Conservation (phyloP, 2,329 filamentous ascomycete species). For the Fusarium ambrosium region DNA sequence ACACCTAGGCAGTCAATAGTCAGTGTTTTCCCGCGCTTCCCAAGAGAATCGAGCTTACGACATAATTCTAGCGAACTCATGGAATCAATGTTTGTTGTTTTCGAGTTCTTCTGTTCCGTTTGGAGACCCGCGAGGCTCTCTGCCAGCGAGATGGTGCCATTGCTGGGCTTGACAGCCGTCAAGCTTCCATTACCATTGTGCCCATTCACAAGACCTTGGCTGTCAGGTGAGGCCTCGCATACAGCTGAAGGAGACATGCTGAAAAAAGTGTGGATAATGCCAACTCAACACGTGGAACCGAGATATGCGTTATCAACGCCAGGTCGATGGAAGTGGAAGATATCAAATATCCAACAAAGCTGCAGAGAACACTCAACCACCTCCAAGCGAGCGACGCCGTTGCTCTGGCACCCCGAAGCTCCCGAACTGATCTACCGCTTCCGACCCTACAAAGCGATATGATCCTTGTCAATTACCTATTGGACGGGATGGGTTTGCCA, state of each 20-base stretch:
- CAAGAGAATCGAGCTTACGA: not conserved
- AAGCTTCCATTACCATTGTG: not conserved
- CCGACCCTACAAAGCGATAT: not conserved
- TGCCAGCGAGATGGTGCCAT: not conserved
- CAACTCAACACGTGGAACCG: not conserved
- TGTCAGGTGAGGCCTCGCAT: not conserved
- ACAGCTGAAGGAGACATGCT: not conserved
- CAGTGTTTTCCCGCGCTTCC: not conserved
- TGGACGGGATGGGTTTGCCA: not conserved
- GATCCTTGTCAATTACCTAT: not conserved
- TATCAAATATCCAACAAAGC: not conserved
- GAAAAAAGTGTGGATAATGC: not conserved
- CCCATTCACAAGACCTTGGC: not conserved
- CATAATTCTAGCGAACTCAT: constrained; percentile 2
- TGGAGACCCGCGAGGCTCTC: constrained; percentile 3
- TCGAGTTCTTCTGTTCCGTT: constrained; percentile 12
- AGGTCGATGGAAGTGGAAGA: not conserved
- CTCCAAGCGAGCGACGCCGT: not conserved
- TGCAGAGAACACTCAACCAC: not conserved
- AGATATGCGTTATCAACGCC: not conserved
- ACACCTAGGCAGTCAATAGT: not conserved
- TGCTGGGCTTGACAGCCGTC: not conserved
- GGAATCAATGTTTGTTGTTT: constrained; percentile 4
- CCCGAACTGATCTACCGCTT: not conserved
- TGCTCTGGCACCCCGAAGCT: not conserved